A percentile compares a stretch with the other conserved stretches of the same genome.
These are phyloP conservation scores for Dipteronia sinensis DNA, from an alignment of 345 rosid species.

Conservation along the genomic window DNA sequence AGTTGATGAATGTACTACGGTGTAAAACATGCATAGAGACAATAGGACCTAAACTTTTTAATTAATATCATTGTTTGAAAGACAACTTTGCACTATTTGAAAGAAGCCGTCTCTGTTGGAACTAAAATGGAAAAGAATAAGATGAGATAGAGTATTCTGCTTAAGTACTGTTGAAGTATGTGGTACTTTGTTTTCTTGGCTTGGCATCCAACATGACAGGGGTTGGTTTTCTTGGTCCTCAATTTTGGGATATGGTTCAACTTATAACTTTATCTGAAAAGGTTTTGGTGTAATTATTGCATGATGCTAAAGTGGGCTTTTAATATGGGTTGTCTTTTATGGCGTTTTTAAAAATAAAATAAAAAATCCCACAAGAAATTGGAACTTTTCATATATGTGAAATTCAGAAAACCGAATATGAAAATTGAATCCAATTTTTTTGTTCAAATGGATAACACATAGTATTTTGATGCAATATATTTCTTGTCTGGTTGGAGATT, in stretches of 20 bases:
- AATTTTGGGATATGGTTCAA: neutral
- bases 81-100: neutral
- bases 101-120: neutral
- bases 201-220: neutral
- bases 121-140: neutral
- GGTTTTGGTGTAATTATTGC: neutral
- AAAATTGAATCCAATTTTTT: neutral
- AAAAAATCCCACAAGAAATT: too few species aligned
- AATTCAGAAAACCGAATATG: neutral
- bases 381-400: neutral
- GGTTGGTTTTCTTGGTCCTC: neutral
- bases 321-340: too few species aligned
- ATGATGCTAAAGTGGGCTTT: too few species aligned
- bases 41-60: neutral
- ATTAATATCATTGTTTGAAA: neutral
- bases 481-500: neutral
- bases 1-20: too few species aligned
- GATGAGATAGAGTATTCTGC: neutral
- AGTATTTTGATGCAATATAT: too few species aligned
- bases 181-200: neutral
- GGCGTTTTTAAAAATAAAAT: too few species aligned
- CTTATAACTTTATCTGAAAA: neutral
- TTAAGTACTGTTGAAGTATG: too few species aligned
- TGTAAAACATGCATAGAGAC: neutral
- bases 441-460: neutral